A percentile compares a stretch with the other conserved stretches of the same genome.
phyloP scores from a whole-genome alignment of 2,329 filamentous ascomycete species.

The Hypoxylon sp. region DNA sequence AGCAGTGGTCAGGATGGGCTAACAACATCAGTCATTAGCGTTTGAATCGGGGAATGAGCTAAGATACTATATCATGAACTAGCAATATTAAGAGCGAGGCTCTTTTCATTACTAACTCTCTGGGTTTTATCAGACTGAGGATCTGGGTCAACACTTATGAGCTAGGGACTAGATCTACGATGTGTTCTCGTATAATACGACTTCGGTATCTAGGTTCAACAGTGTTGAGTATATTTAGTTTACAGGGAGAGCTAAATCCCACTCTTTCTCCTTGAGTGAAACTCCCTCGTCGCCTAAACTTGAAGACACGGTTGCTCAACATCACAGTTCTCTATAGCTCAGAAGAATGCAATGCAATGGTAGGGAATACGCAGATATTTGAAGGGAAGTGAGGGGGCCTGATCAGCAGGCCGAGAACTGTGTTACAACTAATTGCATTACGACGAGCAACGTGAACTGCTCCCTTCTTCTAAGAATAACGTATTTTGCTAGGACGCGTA shows the following conservation, averaged over 20 bases:
- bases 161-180: not conserved
- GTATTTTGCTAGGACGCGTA: not conserved
- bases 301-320: not conserved
- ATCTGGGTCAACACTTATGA: not conserved
- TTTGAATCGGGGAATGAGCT: not conserved
- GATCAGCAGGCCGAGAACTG: not conserved
- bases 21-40: slow-evolving; percentile 16
- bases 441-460: not conserved
- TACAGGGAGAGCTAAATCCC: not conserved
- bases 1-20: not conserved
- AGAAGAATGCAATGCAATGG: not conserved
- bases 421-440: not conserved
- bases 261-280: not conserved
- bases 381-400: not conserved
- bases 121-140: not conserved
- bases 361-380: not conserved
- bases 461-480: slow-evolving; percentile 5
- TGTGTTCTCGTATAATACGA: not conserved
- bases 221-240: not conserved
- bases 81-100: not conserved
- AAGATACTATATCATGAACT: not conserved
- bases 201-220: not conserved
- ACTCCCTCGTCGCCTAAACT: not conserved
- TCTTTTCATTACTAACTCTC: not conserved
- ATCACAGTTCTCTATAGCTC: not conserved